phyloP scores from a whole-genome alignment of 140 eudicot species.

The Flaveria floridana region DNA sequence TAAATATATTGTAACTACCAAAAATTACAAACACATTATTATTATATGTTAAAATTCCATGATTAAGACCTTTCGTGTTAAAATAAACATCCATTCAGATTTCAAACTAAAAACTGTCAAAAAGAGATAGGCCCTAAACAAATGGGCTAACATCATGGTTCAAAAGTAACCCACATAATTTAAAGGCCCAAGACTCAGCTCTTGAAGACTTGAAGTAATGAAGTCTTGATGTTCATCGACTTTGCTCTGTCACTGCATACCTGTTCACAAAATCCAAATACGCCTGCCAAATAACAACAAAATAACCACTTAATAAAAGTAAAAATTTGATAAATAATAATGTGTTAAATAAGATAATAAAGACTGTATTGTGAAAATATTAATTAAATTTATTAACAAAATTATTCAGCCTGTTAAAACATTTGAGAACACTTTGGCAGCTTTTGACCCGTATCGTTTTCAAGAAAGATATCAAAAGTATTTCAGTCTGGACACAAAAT shows the following conservation, averaged over 20 bases:
- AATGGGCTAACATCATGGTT: no score
- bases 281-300: slow-evolving; percentile 50
- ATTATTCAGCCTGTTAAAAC: neutral
- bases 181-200: slow-evolving; percentile 1
- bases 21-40: no score
- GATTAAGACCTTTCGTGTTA: no score
- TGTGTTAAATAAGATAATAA: neutral
- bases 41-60: no score
- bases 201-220: slow-evolving; percentile 10
- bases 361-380: no score
- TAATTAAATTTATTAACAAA: neutral
- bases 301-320: neutral
- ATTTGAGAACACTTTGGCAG: neutral
- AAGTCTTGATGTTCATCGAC: slow-evolving; percentile 9
- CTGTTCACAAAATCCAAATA: slow-evolving; percentile 69
- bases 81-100: no score
- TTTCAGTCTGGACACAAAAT: neutral
- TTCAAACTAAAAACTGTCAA: no score
- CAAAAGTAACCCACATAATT: slow-evolving; percentile 6
- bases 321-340: neutral
- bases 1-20: no score
- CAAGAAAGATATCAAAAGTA: neutral
- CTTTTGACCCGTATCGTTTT: neutral
- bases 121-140: no score
- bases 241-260: slow-evolving; percentile 25